Base-by-base conservation (phyloP, 2,329 filamentous ascomycete genomes). In the Pseudohalonectria lignicola region DNA sequence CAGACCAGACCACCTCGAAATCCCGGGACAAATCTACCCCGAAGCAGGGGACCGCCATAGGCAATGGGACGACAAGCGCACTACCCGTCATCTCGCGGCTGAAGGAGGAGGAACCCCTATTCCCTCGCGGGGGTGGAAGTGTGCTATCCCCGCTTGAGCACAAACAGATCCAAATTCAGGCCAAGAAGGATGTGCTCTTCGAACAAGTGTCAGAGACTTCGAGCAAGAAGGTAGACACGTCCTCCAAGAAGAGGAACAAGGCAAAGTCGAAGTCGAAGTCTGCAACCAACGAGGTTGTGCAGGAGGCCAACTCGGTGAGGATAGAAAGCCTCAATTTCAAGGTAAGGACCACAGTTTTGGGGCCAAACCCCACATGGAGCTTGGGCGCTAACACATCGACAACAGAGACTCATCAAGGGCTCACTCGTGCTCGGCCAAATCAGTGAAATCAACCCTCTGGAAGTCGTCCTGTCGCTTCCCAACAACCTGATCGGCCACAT, bases 91-190 rank as follows among this genome's bases (percentile, higher is more conserved):
- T 72, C 39, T 67, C 69, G 28, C 53, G 64, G 10, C 54, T 75
- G 36, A 77, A 71, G 56, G 82, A 92, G 47, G 92, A 96, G 47
- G 92, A 95, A 55, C 79, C 80, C 25, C 71, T 90, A 32, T 98
- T 98, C 52, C 90, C 92, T 48, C 78, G 92, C 69, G 92, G 92
- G 40, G 93, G 92, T 31, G 90, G 79, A 38, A 93, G 86, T 54
- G 71, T 94, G 37, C 66, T 98, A 55, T 95, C 92, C 2, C 88
- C 92, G 16, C 67, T 98, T 37, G 92, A 98, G 59, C 84, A 93
- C 56, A 95, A 94, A 64, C 86, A 96, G 61, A 96, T 98, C 45
- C 82, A 92, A 52, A 81, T 93, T 41, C 83, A 96, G 60, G 92
- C 92, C 33, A 92, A 84, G 54, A 80, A 82, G 50, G 92, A 98